Evolutionary conservation across 352 stramenopile species (phyloP).

Genomic region (Globisporangium lucens): DNA sequence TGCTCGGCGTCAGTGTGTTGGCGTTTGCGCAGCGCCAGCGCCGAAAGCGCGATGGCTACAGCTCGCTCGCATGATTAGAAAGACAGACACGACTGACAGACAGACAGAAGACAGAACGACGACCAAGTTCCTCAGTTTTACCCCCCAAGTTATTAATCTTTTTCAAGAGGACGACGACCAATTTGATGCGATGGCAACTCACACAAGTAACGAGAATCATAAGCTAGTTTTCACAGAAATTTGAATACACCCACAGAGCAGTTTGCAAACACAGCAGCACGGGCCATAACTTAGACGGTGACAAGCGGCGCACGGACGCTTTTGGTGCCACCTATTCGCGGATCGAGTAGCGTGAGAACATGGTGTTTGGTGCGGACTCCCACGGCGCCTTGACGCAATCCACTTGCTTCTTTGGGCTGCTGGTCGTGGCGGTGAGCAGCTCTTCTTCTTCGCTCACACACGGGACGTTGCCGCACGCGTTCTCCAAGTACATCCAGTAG

Average conservation of each 20-base stretch:
- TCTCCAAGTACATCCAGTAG: constrained; percentile 57
- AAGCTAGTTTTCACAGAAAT: constrained; percentile 7
- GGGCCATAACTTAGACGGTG: background rate
- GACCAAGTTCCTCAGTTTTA: background rate
- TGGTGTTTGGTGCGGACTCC: constrained; percentile 44
- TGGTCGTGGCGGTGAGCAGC: constrained; percentile 24
- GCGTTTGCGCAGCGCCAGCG: constrained; percentile 31
- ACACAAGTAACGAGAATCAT: background rate
- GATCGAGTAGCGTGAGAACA: constrained; percentile 58
- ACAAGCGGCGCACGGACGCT: background rate
- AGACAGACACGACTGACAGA: background rate
- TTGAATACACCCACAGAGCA: background rate
- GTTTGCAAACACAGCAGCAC: background rate
- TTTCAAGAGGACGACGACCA: background rate
- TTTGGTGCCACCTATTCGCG: constrained; percentile 39
- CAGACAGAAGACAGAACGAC: background rate
- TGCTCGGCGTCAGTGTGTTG: constrained; percentile 33
- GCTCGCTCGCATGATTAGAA: constrained; percentile 22
- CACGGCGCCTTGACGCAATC: constrained; percentile 47
- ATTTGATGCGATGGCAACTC: background rate
- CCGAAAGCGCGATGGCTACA: constrained; percentile 38
- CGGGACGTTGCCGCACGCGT: constrained; percentile 60
- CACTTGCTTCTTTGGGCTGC: constrained; percentile 29
- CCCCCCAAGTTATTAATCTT: background rate
- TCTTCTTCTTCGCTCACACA: constrained; percentile 59